Percentiles rank a stretch among this genome's conserved stretches.
Evolutionary conservation across 202 grass and related monocot genomes (phyloP).

Genomic region (Zoysia matrella): DNA sequence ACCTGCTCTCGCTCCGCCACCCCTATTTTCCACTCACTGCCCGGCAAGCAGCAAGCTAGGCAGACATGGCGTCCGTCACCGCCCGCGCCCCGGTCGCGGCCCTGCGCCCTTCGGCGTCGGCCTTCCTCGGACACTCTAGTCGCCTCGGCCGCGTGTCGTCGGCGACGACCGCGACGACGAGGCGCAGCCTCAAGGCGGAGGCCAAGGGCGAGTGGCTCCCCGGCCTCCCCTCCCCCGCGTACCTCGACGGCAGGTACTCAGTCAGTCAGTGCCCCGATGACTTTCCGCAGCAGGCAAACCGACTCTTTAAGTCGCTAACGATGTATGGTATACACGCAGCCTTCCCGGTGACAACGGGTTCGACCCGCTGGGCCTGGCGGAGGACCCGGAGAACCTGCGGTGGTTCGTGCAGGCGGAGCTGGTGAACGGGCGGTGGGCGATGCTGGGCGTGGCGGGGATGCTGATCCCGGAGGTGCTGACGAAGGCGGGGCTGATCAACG

Average conservation of each 20-base stretch:
- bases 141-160: constrained; percentile 40
- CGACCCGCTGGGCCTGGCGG: constrained; percentile 78
- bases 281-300: neutral
- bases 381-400: constrained; percentile 84
- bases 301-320: neutral
- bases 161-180: neutral
- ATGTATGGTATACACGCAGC: neutral
- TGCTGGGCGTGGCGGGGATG: constrained; percentile 91
- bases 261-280: neutral
- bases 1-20: neutral
- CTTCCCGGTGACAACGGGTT: constrained; percentile 81
- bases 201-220: constrained; percentile 93
- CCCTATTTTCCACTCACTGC: neutral
- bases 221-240: constrained; percentile 69
- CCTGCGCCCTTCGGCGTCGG: constrained; percentile 59
- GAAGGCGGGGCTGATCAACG: constrained; percentile 66
- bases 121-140: constrained; percentile 51
- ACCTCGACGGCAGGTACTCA: constrained; percentile 67
- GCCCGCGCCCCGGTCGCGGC: constrained; percentile 68
- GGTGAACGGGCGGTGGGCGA: constrained; percentile 85
- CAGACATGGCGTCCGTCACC: constrained; percentile 68
- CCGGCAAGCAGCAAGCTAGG: neutral
- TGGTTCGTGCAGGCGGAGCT: constrained; percentile 95
- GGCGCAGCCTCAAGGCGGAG: constrained; percentile 59
- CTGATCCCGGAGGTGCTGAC: constrained; percentile 83